Evolutionary conservation across 805 yeast genomes (phyloP), one percentile per base, ranked within the genome.

Genomic region (Torulaspora quercuum): DNA sequence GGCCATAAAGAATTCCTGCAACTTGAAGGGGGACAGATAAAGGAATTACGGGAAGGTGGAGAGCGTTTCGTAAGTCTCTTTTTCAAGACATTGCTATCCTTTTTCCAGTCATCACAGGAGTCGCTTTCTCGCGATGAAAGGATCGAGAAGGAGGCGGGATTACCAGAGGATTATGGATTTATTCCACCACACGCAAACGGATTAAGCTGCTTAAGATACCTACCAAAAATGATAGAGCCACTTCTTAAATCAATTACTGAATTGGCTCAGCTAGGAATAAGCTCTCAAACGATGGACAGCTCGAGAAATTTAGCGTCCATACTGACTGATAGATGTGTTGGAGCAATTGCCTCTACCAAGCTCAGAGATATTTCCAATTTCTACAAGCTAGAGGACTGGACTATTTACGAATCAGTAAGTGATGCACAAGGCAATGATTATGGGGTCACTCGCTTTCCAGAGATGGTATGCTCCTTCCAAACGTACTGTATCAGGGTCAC

Each of bases 151-250:
- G 59, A 49, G 8, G 47, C 57, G 7, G 67, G 66, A 5, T 28
- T 50, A 1, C 54, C 66, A 1, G 29, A 46, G 5, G 59, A 61
- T 22, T 75, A 65, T 53, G 80, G 80, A 1, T 79, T 78, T 49
- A 53, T 80, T 14, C 89, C 90, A 3, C 80, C 81, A 1, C 66
- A 67, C 36, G 68, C 87, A 1, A 83, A 81, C 50, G 73, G 82
- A 6, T 61, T 83, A 15, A 69, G 84, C 29, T 68, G 82, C 2
- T 55, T 78, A 22, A 67, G 72, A 45, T 78, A 73, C 48, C 54
- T 76, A 24, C 69, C 78, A 1, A 58, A 60, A 17, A 61, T 80
- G 10, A 64, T 73, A 16, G 65, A 64, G 3, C 63, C 67, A 2
- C 57, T 80, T 7, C 57, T 66, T 19, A 55, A 61, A 17, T 59